Base-by-base conservation (phyloP, 805 yeast genomes). In the Pachysolen tannophilus region DNA sequence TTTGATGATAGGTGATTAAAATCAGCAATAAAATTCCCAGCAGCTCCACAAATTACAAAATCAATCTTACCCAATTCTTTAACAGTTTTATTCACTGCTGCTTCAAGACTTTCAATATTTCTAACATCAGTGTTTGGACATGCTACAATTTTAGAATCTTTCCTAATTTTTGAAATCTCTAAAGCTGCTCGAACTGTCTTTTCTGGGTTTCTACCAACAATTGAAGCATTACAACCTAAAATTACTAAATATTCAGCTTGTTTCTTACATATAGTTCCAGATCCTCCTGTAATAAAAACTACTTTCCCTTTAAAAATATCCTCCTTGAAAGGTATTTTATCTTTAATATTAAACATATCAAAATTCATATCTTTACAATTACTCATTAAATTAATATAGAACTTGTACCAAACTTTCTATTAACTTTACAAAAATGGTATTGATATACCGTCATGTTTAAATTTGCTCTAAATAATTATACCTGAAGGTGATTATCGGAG, bases 181-280 rank as follows among this genome's bases (percentile, higher is more conserved):
- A 55, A 48, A 2, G 94, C 94, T 0, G 82, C 87, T 26, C 56
- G 46, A 36, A 63, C 68, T 0, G 95, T 83, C 46, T 79, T 82
- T 29, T 65, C 72, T 20, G 52, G 61, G 48, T 80, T 79, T 51
- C 97, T 72, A 3, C 97, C 96, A 20, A 90, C 56, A 29, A 90
- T 81, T 5, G 83, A 83, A 11, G 94, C 95, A 49, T 84, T 67
- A 35, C 95, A 92, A 5, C 97, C 97, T 8, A 90, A 61, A 13
- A 74, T 59, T 3, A 86, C 81, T 59, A 90, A 44, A 0, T 95
- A 95, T 53, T 84, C 94, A 0, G 82, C 74, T 56, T 88, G 97
- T 5, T 82, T 90, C 32, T 92, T 65, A 56, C 97, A 88, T 37
- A 90, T 88, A n/a, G 95, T 77, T 9, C 97, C 97, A 2, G 97